phyloP scores from a whole-genome alignment of 805 yeast genomes.

The Danielia oregonensis region DNA sequence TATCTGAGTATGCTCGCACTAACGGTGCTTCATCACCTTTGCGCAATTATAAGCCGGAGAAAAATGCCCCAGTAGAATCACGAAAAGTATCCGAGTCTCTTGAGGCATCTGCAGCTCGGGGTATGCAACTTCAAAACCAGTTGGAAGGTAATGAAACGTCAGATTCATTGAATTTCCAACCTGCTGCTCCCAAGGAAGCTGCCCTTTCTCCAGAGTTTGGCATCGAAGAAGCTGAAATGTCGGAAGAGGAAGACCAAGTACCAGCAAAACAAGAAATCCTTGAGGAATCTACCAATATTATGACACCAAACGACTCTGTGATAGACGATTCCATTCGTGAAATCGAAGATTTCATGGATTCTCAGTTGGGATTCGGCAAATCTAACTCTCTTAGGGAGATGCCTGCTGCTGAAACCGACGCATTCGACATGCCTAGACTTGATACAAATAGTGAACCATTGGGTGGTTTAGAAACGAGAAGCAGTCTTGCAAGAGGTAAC shows the following conservation, averaged over 20 bases:
- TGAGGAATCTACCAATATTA: slow-evolving; percentile 6
- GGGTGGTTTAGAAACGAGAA: too few species aligned
- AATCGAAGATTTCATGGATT: slow-evolving; percentile 36
- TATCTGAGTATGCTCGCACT: slow-evolving; percentile 23
- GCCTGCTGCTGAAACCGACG: not conserved
- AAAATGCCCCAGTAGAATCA: slow-evolving; percentile 6
- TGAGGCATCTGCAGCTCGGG: slow-evolving; percentile 26
- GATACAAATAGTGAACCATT: too few species aligned
- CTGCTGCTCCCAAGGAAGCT: not conserved
- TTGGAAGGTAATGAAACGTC: not conserved
- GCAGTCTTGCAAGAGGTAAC: too few species aligned
- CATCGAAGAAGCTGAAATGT: slow-evolving; percentile 27
- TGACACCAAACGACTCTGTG: slow-evolving; percentile 9
- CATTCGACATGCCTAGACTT: too few species aligned
- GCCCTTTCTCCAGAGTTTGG: slow-evolving; percentile 27
- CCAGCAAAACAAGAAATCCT: not conserved
- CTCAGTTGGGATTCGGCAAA: slow-evolving; percentile 21
- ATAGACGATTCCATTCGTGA: slow-evolving; percentile 38
- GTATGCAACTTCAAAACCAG: slow-evolving; percentile 21
- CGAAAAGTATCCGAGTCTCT: slow-evolving; percentile 23
- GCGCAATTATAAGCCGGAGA: slow-evolving; percentile 15
- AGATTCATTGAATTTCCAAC: not conserved
- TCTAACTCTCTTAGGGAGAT: not conserved
- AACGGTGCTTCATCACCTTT: slow-evolving; percentile 22
- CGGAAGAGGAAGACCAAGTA: slow-evolving; percentile 5